These are phyloP conservation scores for Huntiella moniliformis DNA, from an alignment of 2,329 filamentous ascomycete genomes.

Conservation along the genomic window DNA sequence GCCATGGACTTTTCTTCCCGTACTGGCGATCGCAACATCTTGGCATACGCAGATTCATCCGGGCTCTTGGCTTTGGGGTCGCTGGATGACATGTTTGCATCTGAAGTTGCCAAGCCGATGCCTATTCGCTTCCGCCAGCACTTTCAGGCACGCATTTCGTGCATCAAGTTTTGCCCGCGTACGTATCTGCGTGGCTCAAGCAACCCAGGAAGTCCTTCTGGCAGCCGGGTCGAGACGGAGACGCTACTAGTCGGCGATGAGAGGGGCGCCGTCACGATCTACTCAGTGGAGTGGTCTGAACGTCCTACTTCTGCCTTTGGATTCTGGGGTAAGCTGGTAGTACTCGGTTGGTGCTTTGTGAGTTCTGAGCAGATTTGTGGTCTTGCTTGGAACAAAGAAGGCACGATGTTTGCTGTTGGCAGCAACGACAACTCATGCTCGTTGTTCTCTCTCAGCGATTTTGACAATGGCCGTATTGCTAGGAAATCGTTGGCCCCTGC, in stretches of 20 bases:
- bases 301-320: constrained; percentile 29
- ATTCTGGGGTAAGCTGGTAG: constrained; percentile 61
- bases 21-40: constrained; percentile 55
- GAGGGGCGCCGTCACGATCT: constrained; percentile 65
- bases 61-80: constrained; percentile 45
- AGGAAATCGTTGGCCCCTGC: constrained; percentile 1
- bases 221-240: constrained; percentile 44
- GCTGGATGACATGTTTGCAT: constrained; percentile 4
- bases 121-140: constrained; percentile 43
- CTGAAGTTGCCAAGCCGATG: constrained; percentile 24
- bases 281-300: constrained; percentile 69
- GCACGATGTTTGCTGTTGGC: constrained; percentile 63
- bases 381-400: constrained; percentile 67
- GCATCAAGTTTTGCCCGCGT: constrained; percentile 61
- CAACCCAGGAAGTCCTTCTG: constrained; percentile 26
- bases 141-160: constrained; percentile 60
- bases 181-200: constrained; percentile 32
- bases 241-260: constrained; percentile 80
- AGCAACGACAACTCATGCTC: constrained; percentile 85
- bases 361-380: constrained; percentile 88
- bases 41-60: constrained; percentile 64
- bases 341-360: constrained; percentile 57
- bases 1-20: constrained; percentile 79
- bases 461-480: constrained; percentile 22
- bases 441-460: constrained; percentile 51